Evolutionary conservation across 768 basidiomycete genomes (phyloP).

Genomic region (Boletus subcaerulescens): DNA sequence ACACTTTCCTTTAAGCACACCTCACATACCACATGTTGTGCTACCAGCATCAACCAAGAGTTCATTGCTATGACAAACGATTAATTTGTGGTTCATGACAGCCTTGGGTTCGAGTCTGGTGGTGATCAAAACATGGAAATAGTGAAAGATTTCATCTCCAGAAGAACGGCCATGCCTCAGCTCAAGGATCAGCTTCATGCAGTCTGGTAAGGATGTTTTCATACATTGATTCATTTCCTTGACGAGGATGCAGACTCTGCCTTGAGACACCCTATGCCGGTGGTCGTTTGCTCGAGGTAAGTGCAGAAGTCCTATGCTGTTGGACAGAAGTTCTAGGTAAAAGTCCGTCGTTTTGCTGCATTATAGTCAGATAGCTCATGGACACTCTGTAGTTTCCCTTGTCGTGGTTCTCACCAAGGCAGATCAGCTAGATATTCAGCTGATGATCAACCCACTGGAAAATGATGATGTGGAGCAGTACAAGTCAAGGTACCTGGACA

Average conservation of each 20-base stretch:
- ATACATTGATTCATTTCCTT: neutral
- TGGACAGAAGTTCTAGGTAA: conserved; percentile 7
- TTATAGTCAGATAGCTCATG: neutral
- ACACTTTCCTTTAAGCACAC: neutral
- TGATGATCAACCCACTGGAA: neutral
- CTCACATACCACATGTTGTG: neutral
- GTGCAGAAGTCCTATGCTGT: conserved; percentile 6
- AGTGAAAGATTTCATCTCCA: neutral
- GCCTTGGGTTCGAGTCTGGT: neutral
- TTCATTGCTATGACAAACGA: neutral
- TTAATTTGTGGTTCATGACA: neutral
- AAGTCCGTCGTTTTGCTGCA: neutral
- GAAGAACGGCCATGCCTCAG: neutral
- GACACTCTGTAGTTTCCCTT: conserved; percentile 1
- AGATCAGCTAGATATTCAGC: conserved; percentile 1
- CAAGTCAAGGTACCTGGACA: neutral
- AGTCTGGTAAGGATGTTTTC: conserved; percentile 3
- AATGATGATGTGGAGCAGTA: neutral
- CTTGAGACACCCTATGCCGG: conserved; percentile 14
- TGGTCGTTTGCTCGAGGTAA: conserved; percentile 13
- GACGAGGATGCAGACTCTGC: conserved; percentile 12
- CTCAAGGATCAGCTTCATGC: conserved; percentile 9
- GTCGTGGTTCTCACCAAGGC: conserved; percentile 16
- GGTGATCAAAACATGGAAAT: conserved; percentile 2
- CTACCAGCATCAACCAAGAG: neutral